Evolutionary conservation across 306 rosid species (phyloP).

Genomic region (Hippophae gyantsensis): DNA sequence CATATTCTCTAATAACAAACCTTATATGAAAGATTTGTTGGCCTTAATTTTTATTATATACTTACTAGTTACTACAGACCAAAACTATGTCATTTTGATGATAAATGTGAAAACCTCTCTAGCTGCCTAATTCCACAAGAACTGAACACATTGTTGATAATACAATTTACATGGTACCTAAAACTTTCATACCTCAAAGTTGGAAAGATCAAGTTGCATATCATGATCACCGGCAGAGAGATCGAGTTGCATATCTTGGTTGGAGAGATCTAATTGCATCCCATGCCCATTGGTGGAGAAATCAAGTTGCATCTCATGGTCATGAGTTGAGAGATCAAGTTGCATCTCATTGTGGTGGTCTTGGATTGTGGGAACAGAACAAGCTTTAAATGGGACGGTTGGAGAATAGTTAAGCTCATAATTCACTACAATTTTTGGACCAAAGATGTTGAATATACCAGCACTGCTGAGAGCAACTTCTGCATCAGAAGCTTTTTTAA

Average conservation of each 20-base stretch:
- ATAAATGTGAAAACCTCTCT: too few species aligned
- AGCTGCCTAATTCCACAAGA: not conserved
- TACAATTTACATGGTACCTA: conserved; percentile 23
- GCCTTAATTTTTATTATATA: too few species aligned
- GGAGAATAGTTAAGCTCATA: conserved; percentile 78
- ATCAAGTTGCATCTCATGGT: conserved; percentile 41
- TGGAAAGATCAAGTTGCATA: conserved; percentile 71
- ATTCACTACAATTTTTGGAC: conserved; percentile 49
- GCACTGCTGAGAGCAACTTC: conserved; percentile 84
- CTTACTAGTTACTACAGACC: too few species aligned
- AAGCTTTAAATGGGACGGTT: conserved; percentile 48
- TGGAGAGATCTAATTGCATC: conserved; percentile 73
- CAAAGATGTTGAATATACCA: conserved; percentile 83
- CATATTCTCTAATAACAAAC: too few species aligned
- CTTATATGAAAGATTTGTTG: too few species aligned
- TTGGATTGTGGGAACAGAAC: conserved; percentile 43
- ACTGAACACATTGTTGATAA: conserved; percentile 4
- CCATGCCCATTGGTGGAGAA: conserved; percentile 52
- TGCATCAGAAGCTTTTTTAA: conserved; percentile 69
- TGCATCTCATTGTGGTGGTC: conserved; percentile 57
- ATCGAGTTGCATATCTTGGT: conserved; percentile 72
- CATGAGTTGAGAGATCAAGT: conserved; percentile 41
- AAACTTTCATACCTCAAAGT: conserved; percentile 42
- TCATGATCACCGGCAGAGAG: conserved; percentile 71
- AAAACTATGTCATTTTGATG: too few species aligned